Evolutionary conservation across 2,329 filamentous ascomycete genomes (phyloP).

Genomic region (Cladosporium colombiae): DNA sequence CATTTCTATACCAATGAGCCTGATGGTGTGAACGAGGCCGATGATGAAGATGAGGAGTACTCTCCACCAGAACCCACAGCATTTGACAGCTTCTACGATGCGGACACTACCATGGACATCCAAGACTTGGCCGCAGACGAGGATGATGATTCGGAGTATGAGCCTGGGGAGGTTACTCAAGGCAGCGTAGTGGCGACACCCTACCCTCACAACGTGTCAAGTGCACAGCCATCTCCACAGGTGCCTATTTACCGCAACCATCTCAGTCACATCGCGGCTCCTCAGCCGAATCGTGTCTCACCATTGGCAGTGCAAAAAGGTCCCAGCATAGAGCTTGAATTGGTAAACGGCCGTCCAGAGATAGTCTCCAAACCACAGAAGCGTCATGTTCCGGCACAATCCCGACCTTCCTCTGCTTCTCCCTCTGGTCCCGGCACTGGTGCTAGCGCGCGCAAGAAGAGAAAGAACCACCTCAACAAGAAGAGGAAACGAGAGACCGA

Average conservation of each 20-base stretch:
- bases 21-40: conserved; percentile 29
- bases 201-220: conserved; percentile 20
- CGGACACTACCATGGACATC: conserved; percentile 22
- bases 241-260: conserved; percentile 71
- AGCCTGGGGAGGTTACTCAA: conserved; percentile 38
- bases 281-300: conserved; percentile 71
- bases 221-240: conserved; percentile 42
- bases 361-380: conserved; percentile 31
- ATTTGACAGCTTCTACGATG: conserved; percentile 26
- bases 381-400: conserved; percentile 24
- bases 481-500: conserved; percentile 38
- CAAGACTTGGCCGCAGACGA: conserved; percentile 25
- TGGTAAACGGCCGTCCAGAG: conserved; percentile 44
- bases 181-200: conserved; percentile 26
- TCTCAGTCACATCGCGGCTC: conserved; percentile 62
- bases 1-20: conserved; percentile 21
- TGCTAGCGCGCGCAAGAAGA: conserved; percentile 27
- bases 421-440: conserved; percentile 28
- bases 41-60: conserved; percentile 37
- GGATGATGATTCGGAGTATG: conserved; percentile 40
- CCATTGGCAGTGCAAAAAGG: conserved; percentile 57
- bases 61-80: conserved; percentile 33
- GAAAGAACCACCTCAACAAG: conserved; percentile 38
- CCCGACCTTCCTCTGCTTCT: conserved; percentile 33
- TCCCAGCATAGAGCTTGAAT: conserved; percentile 47